Conservation (phyloP, 306 rosid genomes). For the Glycine soja region DNA sequence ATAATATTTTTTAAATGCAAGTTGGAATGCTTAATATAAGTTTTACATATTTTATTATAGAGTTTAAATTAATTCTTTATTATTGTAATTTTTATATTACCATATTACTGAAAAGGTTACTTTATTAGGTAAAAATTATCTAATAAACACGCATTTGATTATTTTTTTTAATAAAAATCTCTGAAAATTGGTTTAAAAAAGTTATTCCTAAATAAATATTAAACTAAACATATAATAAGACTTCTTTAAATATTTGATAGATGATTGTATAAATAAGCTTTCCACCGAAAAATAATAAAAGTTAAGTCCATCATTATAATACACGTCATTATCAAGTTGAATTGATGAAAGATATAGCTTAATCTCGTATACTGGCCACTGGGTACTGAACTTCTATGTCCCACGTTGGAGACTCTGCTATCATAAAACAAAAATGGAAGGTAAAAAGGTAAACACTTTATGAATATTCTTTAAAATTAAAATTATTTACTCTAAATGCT, state of each 20-base stretch:
- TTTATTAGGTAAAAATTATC: too few species aligned
- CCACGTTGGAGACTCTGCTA: not conserved
- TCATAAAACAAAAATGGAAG: not conserved
- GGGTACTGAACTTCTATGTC: not conserved
- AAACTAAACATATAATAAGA: too few species aligned
- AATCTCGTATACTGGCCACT: not conserved
- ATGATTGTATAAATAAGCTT: slow-evolving; percentile 1
- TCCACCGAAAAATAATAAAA: slow-evolving; percentile 17
- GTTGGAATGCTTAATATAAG: not conserved
- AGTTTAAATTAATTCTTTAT: not conserved
- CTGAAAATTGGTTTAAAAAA: too few species aligned
- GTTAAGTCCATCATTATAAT: not conserved
- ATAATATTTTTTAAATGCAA: too few species aligned
- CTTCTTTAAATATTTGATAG: not conserved
- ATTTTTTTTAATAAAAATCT: too few species aligned
- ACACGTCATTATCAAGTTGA: not conserved
- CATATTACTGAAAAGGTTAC: too few species aligned
- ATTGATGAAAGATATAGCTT: not conserved
- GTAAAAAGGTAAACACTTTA: not conserved
- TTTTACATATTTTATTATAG: not conserved
- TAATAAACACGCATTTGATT: too few species aligned
- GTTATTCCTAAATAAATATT: too few species aligned
- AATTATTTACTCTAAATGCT: too few species aligned
- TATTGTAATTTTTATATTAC: not conserved
- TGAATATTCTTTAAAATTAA: not conserved